Conservation (phyloP, 1,284 basidiomycete species). For the Athelia psychrophila region DNA sequence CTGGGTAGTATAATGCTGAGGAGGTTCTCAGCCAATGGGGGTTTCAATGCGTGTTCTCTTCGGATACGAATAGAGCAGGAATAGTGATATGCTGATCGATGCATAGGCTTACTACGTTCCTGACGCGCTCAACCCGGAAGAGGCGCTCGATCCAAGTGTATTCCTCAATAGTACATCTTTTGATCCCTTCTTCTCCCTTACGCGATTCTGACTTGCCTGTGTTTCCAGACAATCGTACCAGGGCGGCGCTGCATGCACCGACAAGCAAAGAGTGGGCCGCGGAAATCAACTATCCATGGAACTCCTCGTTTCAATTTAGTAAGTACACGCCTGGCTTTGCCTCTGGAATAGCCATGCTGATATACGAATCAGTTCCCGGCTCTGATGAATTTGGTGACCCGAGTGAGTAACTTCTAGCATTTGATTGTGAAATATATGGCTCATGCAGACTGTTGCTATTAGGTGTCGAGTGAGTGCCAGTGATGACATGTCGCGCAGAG, state of each 20-base stretch:
- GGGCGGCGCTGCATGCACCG: constrained; percentile 67
- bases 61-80: neutral
- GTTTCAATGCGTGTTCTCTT: constrained; percentile 34
- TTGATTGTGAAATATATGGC: too few relatives aligned
- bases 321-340: too few relatives aligned
- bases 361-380: neutral
- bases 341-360: too few relatives aligned
- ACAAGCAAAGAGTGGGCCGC: constrained; percentile 56
- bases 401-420: constrained; percentile 40
- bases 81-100: constrained; percentile 3
- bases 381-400: constrained; percentile 29
- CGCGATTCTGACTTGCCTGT: neutral
- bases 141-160: constrained; percentile 41
- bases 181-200: neutral
- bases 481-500: too few relatives aligned
- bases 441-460: neutral
- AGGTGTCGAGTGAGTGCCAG: constrained; percentile 50
- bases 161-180: constrained; percentile 57
- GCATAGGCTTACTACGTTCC: constrained; percentile 56
- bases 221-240: constrained; percentile 47
- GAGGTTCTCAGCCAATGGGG: constrained; percentile 4
- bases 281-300: constrained; percentile 48
- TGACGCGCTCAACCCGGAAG: constrained; percentile 48
- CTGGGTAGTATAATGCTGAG: neutral
- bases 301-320: constrained; percentile 23